These are phyloP conservation scores for Parietichytrium sp. DNA, from an alignment of 108 stramenopile species.

Conservation along the genomic window DNA sequence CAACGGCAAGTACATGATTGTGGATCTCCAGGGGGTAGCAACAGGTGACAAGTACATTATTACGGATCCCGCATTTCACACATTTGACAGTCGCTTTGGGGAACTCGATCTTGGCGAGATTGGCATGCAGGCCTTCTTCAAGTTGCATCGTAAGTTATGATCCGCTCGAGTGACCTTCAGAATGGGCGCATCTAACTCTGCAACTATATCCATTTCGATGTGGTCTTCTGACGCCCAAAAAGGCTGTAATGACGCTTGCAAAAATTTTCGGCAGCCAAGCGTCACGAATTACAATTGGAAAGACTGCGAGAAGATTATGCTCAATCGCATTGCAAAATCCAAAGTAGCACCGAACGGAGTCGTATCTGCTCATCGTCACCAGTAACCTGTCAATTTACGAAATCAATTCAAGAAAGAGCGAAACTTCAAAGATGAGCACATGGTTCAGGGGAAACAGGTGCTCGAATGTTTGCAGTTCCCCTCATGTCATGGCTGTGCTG, in stretches of 20 bases:
- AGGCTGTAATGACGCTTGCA: background rate
- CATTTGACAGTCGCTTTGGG: background rate
- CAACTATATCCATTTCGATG: too few species aligned
- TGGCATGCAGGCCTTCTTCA: conserved; percentile 9
- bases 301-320: conserved; percentile 28
- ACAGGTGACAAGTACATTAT: background rate
- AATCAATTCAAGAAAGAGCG: too few species aligned
- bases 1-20: background rate
- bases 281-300: background rate
- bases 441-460: too few species aligned
- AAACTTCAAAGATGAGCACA: too few species aligned
- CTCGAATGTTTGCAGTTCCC: too few species aligned
- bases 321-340: background rate
- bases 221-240: too few species aligned
- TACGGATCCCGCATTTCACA: conserved; percentile 7
- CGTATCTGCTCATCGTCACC: background rate
- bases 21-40: conserved; percentile 1
- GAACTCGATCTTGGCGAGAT: background rate
- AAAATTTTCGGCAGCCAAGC: background rate
- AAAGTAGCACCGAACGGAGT: background rate
- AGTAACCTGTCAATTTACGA: too few species aligned
- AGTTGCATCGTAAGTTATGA: too few species aligned
- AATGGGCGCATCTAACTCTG: too few species aligned
- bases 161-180: too few species aligned
- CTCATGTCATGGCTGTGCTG: too few species aligned